Evolutionary conservation across 2,329 filamentous ascomycete species (phyloP).

Genomic region (Colletotrichum sp.): DNA sequence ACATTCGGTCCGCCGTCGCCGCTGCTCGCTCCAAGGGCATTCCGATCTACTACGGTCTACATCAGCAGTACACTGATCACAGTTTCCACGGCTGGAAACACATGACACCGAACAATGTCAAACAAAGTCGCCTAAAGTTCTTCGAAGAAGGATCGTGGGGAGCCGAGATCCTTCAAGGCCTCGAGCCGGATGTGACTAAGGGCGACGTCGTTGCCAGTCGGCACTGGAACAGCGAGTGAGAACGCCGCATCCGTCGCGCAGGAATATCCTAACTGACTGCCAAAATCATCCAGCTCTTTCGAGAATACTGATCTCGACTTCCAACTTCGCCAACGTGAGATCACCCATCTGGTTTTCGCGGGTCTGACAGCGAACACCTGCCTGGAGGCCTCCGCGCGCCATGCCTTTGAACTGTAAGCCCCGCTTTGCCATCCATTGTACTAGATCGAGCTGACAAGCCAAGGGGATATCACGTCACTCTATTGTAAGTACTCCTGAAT

Average conservation of each 20-base stretch:
- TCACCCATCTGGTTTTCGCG: not conserved
- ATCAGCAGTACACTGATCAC: not conserved
- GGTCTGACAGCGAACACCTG: not conserved
- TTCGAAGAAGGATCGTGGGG: not conserved
- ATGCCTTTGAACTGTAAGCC: not conserved
- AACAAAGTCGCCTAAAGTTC: not conserved
- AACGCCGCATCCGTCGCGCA: too few species aligned
- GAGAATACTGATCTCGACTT: not conserved
- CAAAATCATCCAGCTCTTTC: not conserved
- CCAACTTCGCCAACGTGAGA: not conserved
- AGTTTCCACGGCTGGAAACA: accelerated
- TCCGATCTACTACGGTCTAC: not conserved
- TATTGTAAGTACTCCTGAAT: not conserved
- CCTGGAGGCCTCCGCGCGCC: not conserved
- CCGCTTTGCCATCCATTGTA: accelerated
- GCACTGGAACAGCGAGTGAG: not conserved
- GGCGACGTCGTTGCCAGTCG: not conserved
- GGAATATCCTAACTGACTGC: not conserved
- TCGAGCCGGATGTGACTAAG: not conserved
- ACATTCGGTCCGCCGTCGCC: not conserved
- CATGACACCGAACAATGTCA: not conserved
- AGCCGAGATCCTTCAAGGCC: not conserved
- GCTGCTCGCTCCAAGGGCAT: not conserved
- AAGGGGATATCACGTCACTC: not conserved
- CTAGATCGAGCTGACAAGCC: accelerated